Base-by-base conservation (phyloP, 2,329 filamentous ascomycete genomes). In the Mollisiaceae sp. region DNA sequence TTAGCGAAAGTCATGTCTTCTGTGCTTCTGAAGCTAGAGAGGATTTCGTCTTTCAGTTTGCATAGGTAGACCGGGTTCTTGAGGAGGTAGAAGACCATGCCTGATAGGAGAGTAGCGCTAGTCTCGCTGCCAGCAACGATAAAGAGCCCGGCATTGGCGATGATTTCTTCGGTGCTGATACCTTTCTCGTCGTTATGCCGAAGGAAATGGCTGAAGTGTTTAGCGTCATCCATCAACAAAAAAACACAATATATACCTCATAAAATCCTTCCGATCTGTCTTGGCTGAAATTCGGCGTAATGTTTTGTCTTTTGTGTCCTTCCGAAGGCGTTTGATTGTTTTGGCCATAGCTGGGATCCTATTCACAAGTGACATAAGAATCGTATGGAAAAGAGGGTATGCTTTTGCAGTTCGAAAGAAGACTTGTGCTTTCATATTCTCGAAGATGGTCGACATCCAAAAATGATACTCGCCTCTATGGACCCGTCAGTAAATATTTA, bases 11-110 rank as follows among this genome's bases (percentile, higher is more conserved):
- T 77, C 59, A 84, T 83, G 4, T 82, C 79, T 0, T 75, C 71
- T 38, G 78, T 73, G 0, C 60, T 67, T 0, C 64, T 63, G 63
- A 83, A 83, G 0, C 73, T 50, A 0, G 71, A 67, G 0, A 80
- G 78, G 0, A 84, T 74, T 70, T 85, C 82, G 0, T 74, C 35
- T 2, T 67, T 72, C 8, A 82, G 57, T 39, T 71, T 78, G 65
- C 72, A 38, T 4, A 79, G 67, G 0, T 65, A 68, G 0, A 71
- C 59, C 0, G 77, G 78, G 47, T 79, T 77, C 2, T 55, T 74
- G 0, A 73, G 63, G 4, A 81, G 71, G 24, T 65, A 50, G 43
- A 63, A 69, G 12, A 58, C 63, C 32, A 62, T 20, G 2, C 66
- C 70, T 6, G 59, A 59, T 39, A 72, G 64, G 2, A 65, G 35